These are phyloP conservation scores for Kondoa subrosea DNA, from an alignment of 768 basidiomycete genomes.

Conservation along the genomic window DNA sequence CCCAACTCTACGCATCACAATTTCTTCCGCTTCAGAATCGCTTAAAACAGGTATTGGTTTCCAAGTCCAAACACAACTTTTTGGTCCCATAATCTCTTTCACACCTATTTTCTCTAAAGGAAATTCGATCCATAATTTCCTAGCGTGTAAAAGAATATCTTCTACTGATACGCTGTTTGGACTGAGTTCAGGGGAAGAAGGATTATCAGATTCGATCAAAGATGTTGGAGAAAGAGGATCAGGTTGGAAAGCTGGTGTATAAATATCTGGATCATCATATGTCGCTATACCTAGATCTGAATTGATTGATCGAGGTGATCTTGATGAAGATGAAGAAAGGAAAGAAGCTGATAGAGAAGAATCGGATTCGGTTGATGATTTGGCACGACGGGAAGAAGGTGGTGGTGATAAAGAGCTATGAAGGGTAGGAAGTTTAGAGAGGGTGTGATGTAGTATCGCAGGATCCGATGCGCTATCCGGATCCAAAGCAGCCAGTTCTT, in stretches of 20 bases:
- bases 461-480: conserved; percentile 32
- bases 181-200: conserved; percentile 4
- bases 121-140: conserved; percentile 4
- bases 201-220: not conserved
- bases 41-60: not conserved
- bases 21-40: not conserved
- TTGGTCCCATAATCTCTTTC: conserved; percentile 19
- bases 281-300: conserved; percentile 1
- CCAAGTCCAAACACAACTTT: conserved; percentile 22
- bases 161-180: conserved; percentile 29
- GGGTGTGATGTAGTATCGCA: conserved; percentile 33
- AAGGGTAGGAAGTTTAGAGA: conserved; percentile 27
- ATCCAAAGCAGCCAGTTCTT: conserved; percentile 29
- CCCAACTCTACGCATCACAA: not conserved
- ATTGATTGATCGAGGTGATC: conserved; percentile 21
- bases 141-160: conserved; percentile 26
- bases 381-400: not conserved
- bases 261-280: conserved; percentile 7
- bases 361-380: not conserved
- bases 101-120: conserved; percentile 10
- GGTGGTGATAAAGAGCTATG: not conserved
- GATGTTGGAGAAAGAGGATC: not conserved
- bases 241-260: not conserved
- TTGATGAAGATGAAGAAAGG: conserved; percentile 21
- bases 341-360: not conserved